Percentiles rank a stretch among this genome's conserved stretches.
These are phyloP conservation scores for Cyberlindnera mississippiensis DNA, from an alignment of 805 yeast species.

Conservation along the genomic window DNA sequence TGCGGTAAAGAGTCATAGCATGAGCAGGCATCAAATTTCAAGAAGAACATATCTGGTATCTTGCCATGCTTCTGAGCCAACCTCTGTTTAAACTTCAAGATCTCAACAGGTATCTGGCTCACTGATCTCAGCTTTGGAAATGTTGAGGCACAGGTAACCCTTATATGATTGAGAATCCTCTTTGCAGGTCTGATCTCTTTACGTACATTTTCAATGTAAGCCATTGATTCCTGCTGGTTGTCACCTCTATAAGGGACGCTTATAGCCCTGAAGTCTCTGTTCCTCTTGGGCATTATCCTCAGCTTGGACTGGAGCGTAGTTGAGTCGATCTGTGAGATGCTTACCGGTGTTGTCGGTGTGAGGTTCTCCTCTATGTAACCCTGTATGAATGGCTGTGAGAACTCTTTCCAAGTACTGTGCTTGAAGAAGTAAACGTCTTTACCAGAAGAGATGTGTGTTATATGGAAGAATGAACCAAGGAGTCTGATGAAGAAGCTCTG, in stretches of 20 bases:
- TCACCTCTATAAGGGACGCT: conserved; percentile 47
- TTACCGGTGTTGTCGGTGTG: conserved; percentile 14
- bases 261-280: conserved; percentile 53
- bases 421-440: conserved; percentile 46
- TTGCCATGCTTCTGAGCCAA: conserved; percentile 20
- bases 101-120: conserved; percentile 38
- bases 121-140: conserved; percentile 39
- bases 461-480: conserved; percentile 56
- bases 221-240: conserved; percentile 30
- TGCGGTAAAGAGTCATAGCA: conserved; percentile 76
- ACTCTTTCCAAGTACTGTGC: conserved; percentile 52
- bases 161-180: conserved; percentile 32
- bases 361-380: conserved; percentile 41
- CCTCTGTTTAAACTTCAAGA: conserved; percentile 36
- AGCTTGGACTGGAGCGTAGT: conserved; percentile 30
- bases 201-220: conserved; percentile 33
- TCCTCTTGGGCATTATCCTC: conserved; percentile 56
- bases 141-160: conserved; percentile 25
- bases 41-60: conserved; percentile 41
- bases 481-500: conserved; percentile 41
- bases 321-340: conserved; percentile 18
- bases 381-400: conserved; percentile 39
- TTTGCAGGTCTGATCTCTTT: conserved; percentile 43
- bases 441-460: conserved; percentile 51
- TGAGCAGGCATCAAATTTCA: conserved; percentile 71